Percentiles rank a stretch among this genome's conserved stretches.
Conservation (phyloP, 2,329 filamentous ascomycete species). For the Sporothrix mexicana region DNA sequence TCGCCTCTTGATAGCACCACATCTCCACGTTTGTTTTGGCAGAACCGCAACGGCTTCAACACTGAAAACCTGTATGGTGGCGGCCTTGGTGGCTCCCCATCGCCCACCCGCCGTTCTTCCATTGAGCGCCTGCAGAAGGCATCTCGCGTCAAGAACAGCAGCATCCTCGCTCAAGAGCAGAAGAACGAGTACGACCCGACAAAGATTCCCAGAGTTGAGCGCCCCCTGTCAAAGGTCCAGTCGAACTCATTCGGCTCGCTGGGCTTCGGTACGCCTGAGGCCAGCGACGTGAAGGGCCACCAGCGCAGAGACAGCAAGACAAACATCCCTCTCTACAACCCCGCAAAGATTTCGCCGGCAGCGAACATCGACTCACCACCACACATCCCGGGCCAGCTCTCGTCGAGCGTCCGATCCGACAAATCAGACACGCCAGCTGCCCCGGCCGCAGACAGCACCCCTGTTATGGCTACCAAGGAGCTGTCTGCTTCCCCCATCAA, state of each 20-base stretch:
- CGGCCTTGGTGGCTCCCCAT: conserved; percentile 65
- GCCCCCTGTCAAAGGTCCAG: conserved; percentile 78
- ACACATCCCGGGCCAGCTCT: conserved; percentile 22
- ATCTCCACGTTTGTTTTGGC: conserved; percentile 91
- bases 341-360: conserved; percentile 54
- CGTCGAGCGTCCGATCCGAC: conserved; percentile 29
- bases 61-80: conserved; percentile 74
- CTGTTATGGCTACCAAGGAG: conserved; percentile 67
- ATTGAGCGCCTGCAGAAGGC: conserved; percentile 95
- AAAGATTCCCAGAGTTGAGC: conserved; percentile 76
- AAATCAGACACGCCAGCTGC: conserved; percentile 33
- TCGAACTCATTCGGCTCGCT: conserved; percentile 71
- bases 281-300: conserved; percentile 53
- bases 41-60: conserved; percentile 70
- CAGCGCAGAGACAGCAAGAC: conserved; percentile 64
- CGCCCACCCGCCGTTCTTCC: conserved; percentile 81
- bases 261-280: conserved; percentile 56
- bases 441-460: conserved; percentile 37
- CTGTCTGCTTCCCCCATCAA: conserved; percentile 78
- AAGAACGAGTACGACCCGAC: conserved; percentile 91
- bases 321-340: conserved; percentile 63
- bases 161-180: conserved; percentile 91
- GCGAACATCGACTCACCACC: conserved; percentile 19
- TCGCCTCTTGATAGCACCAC: conserved; percentile 72
- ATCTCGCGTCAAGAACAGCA: conserved; percentile 96